Evolutionary conservation across 2,329 filamentous ascomycete genomes (phyloP).

Genomic region (Hypoxylon sp.): DNA sequence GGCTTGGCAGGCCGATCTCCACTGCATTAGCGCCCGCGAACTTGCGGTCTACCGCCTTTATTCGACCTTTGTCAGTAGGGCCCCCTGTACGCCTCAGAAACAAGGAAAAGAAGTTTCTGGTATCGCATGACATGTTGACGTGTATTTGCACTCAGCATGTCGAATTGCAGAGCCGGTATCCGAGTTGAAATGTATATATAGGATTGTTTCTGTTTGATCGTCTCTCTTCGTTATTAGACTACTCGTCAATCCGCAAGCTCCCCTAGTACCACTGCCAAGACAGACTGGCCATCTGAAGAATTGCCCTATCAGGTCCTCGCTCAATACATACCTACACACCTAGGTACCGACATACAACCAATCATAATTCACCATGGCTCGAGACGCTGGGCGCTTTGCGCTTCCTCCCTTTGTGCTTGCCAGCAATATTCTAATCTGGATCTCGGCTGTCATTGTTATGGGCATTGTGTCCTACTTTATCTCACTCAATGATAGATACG

Average conservation of each 20-base stretch:
- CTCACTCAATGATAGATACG: slow-evolving; percentile 39
- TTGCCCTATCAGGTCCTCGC: not conserved
- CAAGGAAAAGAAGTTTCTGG: slow-evolving; percentile 35
- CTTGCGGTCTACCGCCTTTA: slow-evolving; percentile 36
- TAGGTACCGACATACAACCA: not conserved
- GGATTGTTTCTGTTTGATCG: not conserved
- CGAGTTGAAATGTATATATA: slow-evolving; percentile 27
- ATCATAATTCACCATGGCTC: slow-evolving; percentile 34
- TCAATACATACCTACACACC: not conserved
- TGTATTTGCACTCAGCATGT: slow-evolving; percentile 29
- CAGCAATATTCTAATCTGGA: slow-evolving; percentile 53
- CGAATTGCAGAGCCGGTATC: slow-evolving; percentile 23
- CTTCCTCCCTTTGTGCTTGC: slow-evolving; percentile 50
- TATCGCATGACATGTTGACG: slow-evolving; percentile 38
- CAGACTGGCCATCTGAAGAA: not conserved
- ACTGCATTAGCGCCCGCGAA: slow-evolving; percentile 41
- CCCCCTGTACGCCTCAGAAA: slow-evolving; percentile 17
- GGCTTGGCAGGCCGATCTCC: slow-evolving; percentile 32
- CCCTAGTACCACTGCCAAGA: not conserved
- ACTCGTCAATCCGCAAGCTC: slow-evolving; percentile 13
- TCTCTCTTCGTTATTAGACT: slow-evolving; percentile 4
- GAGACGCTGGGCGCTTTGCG: slow-evolving; percentile 32
- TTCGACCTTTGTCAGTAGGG: slow-evolving; percentile 26
- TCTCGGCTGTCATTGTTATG: slow-evolving; percentile 56
- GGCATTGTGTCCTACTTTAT: slow-evolving; percentile 54